These are phyloP conservation scores for Phytopythium vexans DNA, from an alignment of 352 stramenopile genomes.

Conservation along the genomic window DNA sequence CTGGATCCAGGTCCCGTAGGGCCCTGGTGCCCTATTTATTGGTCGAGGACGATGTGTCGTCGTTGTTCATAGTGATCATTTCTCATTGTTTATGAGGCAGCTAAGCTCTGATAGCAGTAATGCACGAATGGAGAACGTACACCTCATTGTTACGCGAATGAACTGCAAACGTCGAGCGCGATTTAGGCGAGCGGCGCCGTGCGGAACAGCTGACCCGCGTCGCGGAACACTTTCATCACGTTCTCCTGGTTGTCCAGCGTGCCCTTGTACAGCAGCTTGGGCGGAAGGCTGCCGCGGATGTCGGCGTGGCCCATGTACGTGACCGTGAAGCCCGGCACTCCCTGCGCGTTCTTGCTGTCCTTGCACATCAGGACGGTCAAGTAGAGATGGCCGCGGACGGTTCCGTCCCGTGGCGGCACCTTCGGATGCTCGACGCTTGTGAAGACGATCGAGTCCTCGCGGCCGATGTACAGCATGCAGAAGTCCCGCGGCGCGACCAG, in stretches of 20 bases:
- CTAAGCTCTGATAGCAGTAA: not conserved
- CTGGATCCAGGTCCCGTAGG: too few relatives aligned
- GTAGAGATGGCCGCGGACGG: slow-evolving; percentile 34
- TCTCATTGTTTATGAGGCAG: too few relatives aligned
- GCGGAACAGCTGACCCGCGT: slow-evolving; percentile 34
- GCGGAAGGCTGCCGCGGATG: slow-evolving; percentile 42
- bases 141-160: too few relatives aligned
- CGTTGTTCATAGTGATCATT: too few relatives aligned
- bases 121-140: too few relatives aligned
- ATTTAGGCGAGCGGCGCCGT: slow-evolving; percentile 5
- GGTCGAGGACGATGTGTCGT: too few relatives aligned
- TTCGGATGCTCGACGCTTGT: slow-evolving; percentile 39
- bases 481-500: slow-evolving; percentile 57
- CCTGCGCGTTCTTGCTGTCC: slow-evolving; percentile 18
- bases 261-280: slow-evolving; percentile 51
- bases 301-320: slow-evolving; percentile 57
- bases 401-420: slow-evolving; percentile 23
- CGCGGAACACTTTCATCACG: slow-evolving; percentile 46
- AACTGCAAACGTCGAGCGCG: too few relatives aligned
- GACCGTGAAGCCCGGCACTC: slow-evolving; percentile 27
- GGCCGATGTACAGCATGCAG: slow-evolving; percentile 34
- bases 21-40: too few relatives aligned
- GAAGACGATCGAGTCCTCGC: slow-evolving; percentile 28
- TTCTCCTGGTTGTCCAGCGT: slow-evolving; percentile 64
- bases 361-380: slow-evolving; percentile 44